phyloP scores from a whole-genome alignment of 1,284 basidiomycete genomes.

The Malassezia slooffiae region DNA sequence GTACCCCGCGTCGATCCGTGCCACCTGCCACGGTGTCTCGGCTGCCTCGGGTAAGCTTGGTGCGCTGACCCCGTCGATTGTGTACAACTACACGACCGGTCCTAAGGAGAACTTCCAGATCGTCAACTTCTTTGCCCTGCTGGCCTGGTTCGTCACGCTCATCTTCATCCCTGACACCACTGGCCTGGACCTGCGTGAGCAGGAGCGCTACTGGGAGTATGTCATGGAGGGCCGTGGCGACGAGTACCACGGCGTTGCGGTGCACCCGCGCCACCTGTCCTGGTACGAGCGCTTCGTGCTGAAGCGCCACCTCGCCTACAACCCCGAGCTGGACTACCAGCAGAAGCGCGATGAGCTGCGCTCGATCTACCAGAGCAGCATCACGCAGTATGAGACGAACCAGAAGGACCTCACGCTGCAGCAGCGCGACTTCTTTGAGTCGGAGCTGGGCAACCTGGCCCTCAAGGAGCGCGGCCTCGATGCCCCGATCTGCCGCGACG shows the following conservation, averaged over 20 bases:
- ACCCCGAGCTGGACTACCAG: conserved; percentile 51
- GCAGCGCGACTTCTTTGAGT: conserved; percentile 28
- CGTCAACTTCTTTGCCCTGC: conserved; percentile 53
- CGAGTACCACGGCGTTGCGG: conserved; percentile 53
- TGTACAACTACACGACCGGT: conserved; percentile 47
- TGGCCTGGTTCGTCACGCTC: conserved; percentile 49
- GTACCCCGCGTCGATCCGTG: conserved; percentile 47
- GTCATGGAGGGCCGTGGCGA: conserved; percentile 50
- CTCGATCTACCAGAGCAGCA: conserved; percentile 44
- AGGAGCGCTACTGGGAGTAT: conserved; percentile 53
- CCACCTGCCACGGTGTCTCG: conserved; percentile 47
- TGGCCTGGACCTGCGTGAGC: conserved; percentile 53
- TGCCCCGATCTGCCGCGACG: neutral
- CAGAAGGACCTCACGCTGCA: conserved; percentile 28
- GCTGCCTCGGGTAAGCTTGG: conserved; percentile 48
- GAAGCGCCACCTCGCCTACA: conserved; percentile 51
- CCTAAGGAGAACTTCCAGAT: conserved; percentile 50
- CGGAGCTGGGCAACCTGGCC: conserved; percentile 24
- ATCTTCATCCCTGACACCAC: conserved; percentile 52
- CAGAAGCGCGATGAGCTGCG: conserved; percentile 51
- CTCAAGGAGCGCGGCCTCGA: conserved; percentile 20
- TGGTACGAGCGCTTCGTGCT: conserved; percentile 50
- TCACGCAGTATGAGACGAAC: conserved; percentile 4
- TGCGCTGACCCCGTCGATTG: conserved; percentile 45
- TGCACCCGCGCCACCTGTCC: conserved; percentile 52